phyloP scores from a whole-genome alignment of 78 protist species.

The Dictyostelium discoideum region dicty_2.7 NC_007089.4:5715501-5716000 shows the following conservation, averaged over 20 bases:
- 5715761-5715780: neutral
- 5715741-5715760: neutral
- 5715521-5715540: conserved; percentile 33
- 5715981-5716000: neutral
- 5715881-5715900: neutral
- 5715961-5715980: neutral
- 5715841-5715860: neutral
- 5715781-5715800: neutral
- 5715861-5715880: neutral
- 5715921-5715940: conserved; percentile 17
- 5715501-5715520: conserved; percentile 33
- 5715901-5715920: neutral
- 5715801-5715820: neutral
- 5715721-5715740: neutral
- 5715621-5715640: neutral
- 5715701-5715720: neutral
- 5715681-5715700: neutral
- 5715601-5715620: neutral
- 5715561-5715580: neutral
- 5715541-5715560: neutral
- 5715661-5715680: neutral
- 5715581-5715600: too few species aligned
- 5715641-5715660: neutral
- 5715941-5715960: neutral
- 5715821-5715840: neutral